phyloP scores from a whole-genome alignment of 129 eudicot genomes.

The Chrysanthemum seticuspe region DNA sequence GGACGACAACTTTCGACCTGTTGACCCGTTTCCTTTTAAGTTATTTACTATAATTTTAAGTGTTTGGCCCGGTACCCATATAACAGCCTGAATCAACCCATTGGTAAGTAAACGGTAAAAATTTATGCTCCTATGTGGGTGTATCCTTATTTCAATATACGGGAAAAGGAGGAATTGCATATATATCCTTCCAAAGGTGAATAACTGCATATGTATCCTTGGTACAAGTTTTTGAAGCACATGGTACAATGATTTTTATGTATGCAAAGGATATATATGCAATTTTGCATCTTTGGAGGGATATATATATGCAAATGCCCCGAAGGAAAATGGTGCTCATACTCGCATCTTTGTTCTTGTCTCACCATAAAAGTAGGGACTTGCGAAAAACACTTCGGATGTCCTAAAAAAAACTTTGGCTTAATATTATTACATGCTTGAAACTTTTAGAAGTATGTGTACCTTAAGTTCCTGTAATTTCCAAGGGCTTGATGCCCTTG shows the following conservation, averaged over 20 bases:
- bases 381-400: slow-evolving; percentile 5
- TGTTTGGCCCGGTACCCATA: background rate
- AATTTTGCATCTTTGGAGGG: too few relatives aligned
- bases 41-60: too few relatives aligned
- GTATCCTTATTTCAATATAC: background rate
- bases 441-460: slow-evolving; percentile 18
- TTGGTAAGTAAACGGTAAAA: background rate
- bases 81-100: background rate
- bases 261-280: too few relatives aligned
- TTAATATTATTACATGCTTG: slow-evolving; percentile 4
- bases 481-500: slow-evolving; percentile 50
- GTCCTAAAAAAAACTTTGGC: slow-evolving; percentile 4
- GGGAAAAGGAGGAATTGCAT: background rate
- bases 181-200: too few relatives aligned
- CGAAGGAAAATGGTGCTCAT: background rate
- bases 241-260: too few relatives aligned
- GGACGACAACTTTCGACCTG: too few relatives aligned
- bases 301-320: too few relatives aligned
- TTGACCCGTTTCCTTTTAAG: too few relatives aligned
- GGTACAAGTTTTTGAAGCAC: too few relatives aligned
- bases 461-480: slow-evolving; percentile 69
- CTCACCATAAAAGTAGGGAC: slow-evolving; percentile 21
- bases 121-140: background rate
- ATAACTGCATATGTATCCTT: too few relatives aligned
- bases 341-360: slow-evolving; percentile 19